These are phyloP conservation scores for Sporodiniella umbellata DNA, from an alignment of 371 early-diverging fungal genomes.

Conservation along the genomic window DNA sequence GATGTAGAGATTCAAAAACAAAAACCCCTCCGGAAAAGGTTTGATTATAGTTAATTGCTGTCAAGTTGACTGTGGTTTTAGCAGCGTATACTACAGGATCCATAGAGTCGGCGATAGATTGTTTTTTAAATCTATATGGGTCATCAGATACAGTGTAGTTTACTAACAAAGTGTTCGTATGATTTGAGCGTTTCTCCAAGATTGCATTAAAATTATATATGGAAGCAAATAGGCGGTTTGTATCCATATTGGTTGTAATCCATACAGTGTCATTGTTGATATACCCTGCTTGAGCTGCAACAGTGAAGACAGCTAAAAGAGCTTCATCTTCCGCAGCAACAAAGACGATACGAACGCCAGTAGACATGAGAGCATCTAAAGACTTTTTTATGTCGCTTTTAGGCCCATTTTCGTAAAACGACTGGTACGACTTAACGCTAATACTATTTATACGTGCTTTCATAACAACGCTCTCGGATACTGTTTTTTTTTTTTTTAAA, in stretches of 20 bases:
- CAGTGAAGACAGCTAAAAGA: slow-evolving; percentile 31
- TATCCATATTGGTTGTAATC: slow-evolving; percentile 28
- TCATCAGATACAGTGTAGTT: slow-evolving; percentile 1
- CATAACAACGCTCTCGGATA: slow-evolving; percentile 44
- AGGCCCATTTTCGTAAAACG: slow-evolving; percentile 47
- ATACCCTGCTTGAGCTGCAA: slow-evolving; percentile 39
- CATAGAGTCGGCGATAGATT: slow-evolving; percentile 6
- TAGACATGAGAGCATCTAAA: slow-evolving; percentile 30
- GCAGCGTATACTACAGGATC: slow-evolving; percentile 33
- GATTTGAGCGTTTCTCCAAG: slow-evolving; percentile 12
- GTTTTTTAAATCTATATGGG: slow-evolving; percentile 1
- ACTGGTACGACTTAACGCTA: slow-evolving; percentile 39
- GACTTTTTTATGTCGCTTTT: slow-evolving; percentile 41
- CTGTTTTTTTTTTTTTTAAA: slow-evolving; percentile 20
- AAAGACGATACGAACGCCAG: slow-evolving; percentile 47
- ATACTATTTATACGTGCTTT: slow-evolving; percentile 39
- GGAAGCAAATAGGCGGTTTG: slow-evolving; percentile 11
- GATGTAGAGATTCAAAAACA: slow-evolving; percentile 23
- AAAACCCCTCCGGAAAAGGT: slow-evolving; percentile 49
- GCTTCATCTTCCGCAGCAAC: slow-evolving; percentile 48
- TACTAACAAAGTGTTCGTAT: slow-evolving; percentile 9
- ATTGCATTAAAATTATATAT: slow-evolving; percentile 26
- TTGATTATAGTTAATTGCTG: slow-evolving; percentile 26
- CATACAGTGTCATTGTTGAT: slow-evolving; percentile 41
- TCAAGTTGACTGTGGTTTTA: slow-evolving; percentile 10